Base-by-base conservation (phyloP, 331 rosid species). In the Rhamnella rubrinervis region DNA sequence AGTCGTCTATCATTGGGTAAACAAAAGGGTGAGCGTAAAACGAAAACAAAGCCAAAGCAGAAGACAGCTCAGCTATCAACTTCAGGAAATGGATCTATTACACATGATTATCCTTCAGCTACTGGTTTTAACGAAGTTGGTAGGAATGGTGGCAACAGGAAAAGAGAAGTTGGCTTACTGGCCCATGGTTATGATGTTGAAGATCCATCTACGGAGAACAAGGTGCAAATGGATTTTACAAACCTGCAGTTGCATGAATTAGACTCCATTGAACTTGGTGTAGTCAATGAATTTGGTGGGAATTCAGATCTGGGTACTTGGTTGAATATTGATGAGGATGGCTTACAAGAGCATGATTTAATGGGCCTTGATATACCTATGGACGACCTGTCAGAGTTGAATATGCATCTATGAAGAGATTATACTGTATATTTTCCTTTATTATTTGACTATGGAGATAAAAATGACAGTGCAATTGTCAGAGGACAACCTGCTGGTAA, bases 301-400 rank as follows among this genome's bases (percentile, higher is more conserved):
- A 72, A 77, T 73, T 89, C 85, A 44, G 98, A 92, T 76, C 79
- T 89, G 60, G 85, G 76, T 74, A 77, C 84, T 59, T 93, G 92
- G 93, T 78, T 85, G 74, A 84, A 85, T 83, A 73, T 88, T 72
- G 95, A 85, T 49, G 92, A 82, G n/a, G 96, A 85, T 35, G 86
- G 76, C 56, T 74, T 86, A 63, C 89, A 85, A 77, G 98, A 84
- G 26, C 72, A 75, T 61, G 89, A 85, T 76, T 66, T 70, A 0
- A 69, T 72, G 55, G 97, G 96, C 81, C 85, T 86, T 26, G 93
- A 82, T 63, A 88, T 90, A 81, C 98, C 97, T 59, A 86, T 90
- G 98, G 98, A 90, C 67, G 98, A 93, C 76, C 86, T 93, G 72
- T 85, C 91, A 60, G 89, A 80, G 20, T 75, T 91, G 82, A 71